Evolutionary conservation across 2,329 filamentous ascomycete genomes (phyloP).

Genomic region (Verticillium zaregamsianum): DNA sequence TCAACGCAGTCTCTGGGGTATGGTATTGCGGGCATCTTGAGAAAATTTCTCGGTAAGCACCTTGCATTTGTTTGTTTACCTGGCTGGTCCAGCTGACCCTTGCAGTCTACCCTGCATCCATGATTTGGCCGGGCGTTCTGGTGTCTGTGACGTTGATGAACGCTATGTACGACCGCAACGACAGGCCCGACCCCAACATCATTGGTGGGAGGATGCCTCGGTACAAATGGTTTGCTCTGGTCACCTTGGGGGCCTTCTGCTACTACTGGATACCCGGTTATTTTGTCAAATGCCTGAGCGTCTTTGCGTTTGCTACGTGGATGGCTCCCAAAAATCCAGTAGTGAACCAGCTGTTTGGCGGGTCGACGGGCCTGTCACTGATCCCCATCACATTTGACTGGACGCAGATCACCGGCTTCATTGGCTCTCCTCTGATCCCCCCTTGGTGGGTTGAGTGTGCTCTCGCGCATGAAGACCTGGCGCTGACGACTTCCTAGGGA

Average conservation of each 20-base stretch:
- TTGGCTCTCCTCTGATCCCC: conserved; percentile 64
- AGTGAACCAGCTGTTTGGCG: conserved; percentile 71
- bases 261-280: conserved; percentile 70
- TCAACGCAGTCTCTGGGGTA: conserved; percentile 68
- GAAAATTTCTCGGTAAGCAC: conserved; percentile 52
- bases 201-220: conserved; percentile 63
- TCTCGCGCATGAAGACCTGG: not conserved
- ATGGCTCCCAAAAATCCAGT: conserved; percentile 63
- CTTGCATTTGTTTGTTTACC: conserved; percentile 12
- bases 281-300: conserved; percentile 63
- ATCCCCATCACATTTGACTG: conserved; percentile 74
- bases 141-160: conserved; percentile 65
- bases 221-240: conserved; percentile 59
- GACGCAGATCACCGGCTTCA: conserved; percentile 66
- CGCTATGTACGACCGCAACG: conserved; percentile 63
- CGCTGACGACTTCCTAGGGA: conserved; percentile 38
- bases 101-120: conserved; percentile 59
- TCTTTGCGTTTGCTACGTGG: conserved; percentile 71
- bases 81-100: not conserved
- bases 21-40: conserved; percentile 64
- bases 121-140: conserved; percentile 71
- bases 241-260: conserved; percentile 53
- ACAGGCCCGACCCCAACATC: conserved; percentile 43
- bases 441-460: conserved; percentile 48
- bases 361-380: conserved; percentile 61